Evolutionary conservation across 495 filamentous ascomycete species (phyloP), one percentile per base, ranked within the genome.

Genomic region (Penicillium bovifimosum): DNA sequence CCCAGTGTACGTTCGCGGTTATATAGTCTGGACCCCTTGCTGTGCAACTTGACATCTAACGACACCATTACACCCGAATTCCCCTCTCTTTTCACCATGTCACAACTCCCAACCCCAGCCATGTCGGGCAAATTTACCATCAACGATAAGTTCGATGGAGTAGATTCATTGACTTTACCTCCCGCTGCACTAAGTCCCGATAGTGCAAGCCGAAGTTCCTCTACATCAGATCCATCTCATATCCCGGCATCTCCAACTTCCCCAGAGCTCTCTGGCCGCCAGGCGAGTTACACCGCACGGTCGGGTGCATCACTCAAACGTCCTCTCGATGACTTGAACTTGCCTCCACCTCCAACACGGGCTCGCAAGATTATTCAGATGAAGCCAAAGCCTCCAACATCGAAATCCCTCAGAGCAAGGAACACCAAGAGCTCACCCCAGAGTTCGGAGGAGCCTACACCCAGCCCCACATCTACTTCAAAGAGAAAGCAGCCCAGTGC

Each of bases 321-420:
- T 8, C 66, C 73, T 1, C 63, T 70, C 32, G 72, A 78, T 17
- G 74, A 80, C 24, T 91, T 95, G 61, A 80, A 86, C 14, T 79
- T 98, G 4, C 93, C 93, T 17, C 93, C 95, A 3, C 93, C 93
- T 13, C 93, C 93, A 0, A 95, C 91, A 10, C 77, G 93, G 42
- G 87, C 90, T 27, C 83, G 95, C 56, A 96, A 91, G 74, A 97
- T 98, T 63, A 97, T 97, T 43, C 93, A 97, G 70, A 96, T 98
- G 93, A 95, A 95, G 66, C 76, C 70, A 9, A 79, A 76, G 55
- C 41, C 69, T 0, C 63, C 62, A 9, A 28, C 60, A 7, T 56
- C 53, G 16, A 74, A 69, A 47, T 49, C 65, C 0, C 27, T 62
- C 7, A 65, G 53, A 34, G 46, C 61, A 14, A 68, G 67, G 35